phyloP scores from a whole-genome alignment of 208 protist genomes.

The Herpetomonas muscarum region DNA sequence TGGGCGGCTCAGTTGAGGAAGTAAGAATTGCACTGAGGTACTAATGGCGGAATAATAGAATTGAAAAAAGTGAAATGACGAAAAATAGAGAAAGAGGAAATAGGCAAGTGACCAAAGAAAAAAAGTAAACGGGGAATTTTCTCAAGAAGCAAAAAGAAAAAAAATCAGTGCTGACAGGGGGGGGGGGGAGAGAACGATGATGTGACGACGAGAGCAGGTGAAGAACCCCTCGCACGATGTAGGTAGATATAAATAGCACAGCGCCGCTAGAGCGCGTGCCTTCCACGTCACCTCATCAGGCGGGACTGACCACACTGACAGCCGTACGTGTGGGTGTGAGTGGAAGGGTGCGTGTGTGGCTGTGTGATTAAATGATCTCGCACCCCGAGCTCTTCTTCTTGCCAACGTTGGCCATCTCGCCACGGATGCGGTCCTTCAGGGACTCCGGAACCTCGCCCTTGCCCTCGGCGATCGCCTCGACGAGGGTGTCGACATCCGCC shows the following conservation, averaged over 20 bases:
- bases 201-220: too few relatives aligned
- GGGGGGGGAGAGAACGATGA: too few relatives aligned
- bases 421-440: constrained; percentile 55
- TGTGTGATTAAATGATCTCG: neutral
- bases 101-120: neutral
- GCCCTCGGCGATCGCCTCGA: constrained; percentile 48
- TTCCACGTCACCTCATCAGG: too few relatives aligned
- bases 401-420: constrained; percentile 22
- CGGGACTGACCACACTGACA: too few relatives aligned
- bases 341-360: neutral
- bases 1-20: neutral
- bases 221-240: too few relatives aligned
- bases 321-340: too few relatives aligned
- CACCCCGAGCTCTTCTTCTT: neutral
- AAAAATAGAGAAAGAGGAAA: constrained; percentile 7
- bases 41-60: neutral
- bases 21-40: neutral
- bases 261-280: too few relatives aligned
- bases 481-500: constrained; percentile 54
- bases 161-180: constrained; percentile 1
- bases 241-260: constrained; percentile 10
- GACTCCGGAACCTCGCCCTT: constrained; percentile 45
- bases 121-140: constrained; percentile 2
- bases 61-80: constrained; percentile 9
- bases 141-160: constrained; percentile 15